These are phyloP conservation scores for Phylloporus sp. DNA, from an alignment of 768 basidiomycete species.

Conservation along the genomic window DNA sequence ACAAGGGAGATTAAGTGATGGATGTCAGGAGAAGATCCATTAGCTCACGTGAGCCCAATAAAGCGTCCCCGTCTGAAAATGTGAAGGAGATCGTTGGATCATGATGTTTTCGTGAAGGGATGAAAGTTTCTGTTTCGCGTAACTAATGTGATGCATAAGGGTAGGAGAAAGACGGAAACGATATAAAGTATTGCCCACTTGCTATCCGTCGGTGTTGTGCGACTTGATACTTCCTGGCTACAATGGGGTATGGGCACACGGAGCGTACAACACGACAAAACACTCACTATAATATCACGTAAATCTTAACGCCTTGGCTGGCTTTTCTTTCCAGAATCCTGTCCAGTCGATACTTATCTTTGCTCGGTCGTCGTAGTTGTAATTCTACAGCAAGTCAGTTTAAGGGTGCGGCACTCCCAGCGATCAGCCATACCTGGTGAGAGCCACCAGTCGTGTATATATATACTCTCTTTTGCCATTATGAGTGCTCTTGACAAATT, in stretches of 20 bases:
- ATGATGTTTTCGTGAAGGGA: constrained; percentile 87
- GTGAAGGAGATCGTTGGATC: constrained; percentile 95
- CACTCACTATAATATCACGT: constrained; percentile 87
- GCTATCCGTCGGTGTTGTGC: constrained; percentile 93
- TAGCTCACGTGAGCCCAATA: constrained; percentile 93
- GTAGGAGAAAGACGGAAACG: constrained; percentile 4
- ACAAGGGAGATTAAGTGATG: background rate
- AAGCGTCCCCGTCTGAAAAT: constrained; percentile 95
- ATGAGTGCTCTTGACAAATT: constrained; percentile 88
- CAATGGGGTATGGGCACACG: constrained; percentile 6
- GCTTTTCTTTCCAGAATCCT: constrained; percentile 84
- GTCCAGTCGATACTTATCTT: constrained; percentile 85
- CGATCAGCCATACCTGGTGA: constrained; percentile 60
- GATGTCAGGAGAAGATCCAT: background rate
- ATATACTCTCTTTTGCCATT: constrained; percentile 82
- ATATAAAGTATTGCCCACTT: constrained; percentile 44
- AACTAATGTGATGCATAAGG: constrained; percentile 39
- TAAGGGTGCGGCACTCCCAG: background rate
- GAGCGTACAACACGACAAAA: background rate
- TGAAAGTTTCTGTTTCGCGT: constrained; percentile 78
- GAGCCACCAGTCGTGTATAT: constrained; percentile 99
- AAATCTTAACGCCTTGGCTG: constrained; percentile 92
- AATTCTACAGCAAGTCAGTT: constrained; percentile 47
- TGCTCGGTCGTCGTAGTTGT: constrained; percentile 77
- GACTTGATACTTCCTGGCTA: constrained; percentile 92